Evolutionary conservation across 495 filamentous ascomycete species (phyloP), one percentile per base, ranked within the genome.

Genomic region (Xylaria castorea): DNA sequence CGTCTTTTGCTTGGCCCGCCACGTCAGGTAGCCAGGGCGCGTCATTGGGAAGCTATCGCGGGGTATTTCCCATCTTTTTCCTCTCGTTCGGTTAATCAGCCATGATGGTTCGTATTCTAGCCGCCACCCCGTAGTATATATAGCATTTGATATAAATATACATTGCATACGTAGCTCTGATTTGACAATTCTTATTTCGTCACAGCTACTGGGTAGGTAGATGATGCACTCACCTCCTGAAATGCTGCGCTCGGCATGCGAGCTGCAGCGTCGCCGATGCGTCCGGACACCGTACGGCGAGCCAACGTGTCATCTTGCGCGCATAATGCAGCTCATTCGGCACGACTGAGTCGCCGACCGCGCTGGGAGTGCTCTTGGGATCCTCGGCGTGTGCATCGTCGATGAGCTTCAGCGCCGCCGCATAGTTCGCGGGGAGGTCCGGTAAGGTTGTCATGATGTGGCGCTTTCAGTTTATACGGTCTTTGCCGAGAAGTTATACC

Each of bases 291-390:
- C 87, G 85, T 4, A 81, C 78, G 14, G 83, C 75, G 22, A 96
- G 89, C 84, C 91, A 94, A 46, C 78, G 77, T 62, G 90, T 92
- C 92, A 94, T 94, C 82, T 92, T 87, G 68, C 88, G 84, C 61
- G 93, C 92, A 77, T 95, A 95, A 84, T 92, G 88, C 2, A 94
- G 89, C 82, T 96, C 93, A 79, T 91, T 93, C 38, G 93, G 92
- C 18, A 88, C 66, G 48, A 14, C 16, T 62, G 18, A 8, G 27
- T 57, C 57, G 27, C 68, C 75, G 16, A 63, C 46, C 34, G 77
- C 70, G 53, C 82, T 81, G 50, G 85, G 75, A 61, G 76, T 68
- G 51, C 81, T 80, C 62, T 76, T 83, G 1, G 93, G 92, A 80
- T 96, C 93, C 71, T 86, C 79, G 70, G 87, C 80, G 82, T 96